Evolutionary conservation across 2,329 filamentous ascomycete genomes (phyloP), one percentile per base, ranked within the genome.

Genomic region (Cytospora piceae): DNA sequence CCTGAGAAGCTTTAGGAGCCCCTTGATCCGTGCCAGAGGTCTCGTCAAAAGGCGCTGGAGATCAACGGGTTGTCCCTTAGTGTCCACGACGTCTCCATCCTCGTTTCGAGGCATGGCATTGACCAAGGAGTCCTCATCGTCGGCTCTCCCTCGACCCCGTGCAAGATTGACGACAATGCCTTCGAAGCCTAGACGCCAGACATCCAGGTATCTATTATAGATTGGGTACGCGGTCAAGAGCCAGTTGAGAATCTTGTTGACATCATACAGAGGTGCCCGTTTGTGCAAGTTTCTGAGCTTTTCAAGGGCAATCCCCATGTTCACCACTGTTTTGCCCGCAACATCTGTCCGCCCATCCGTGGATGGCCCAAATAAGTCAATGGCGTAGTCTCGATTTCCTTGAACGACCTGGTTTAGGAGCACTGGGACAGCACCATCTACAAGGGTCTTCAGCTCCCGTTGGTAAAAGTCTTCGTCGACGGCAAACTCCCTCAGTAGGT

Each of bases 371-470:
- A 94, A 93, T 2, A 94, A 80, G 5, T 89, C 88, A 24, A 87
- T 85, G 3, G 87, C 85, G 57, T 87, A 82, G 17, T 85, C 84
- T 8, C 86, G 85, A 68, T 88, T 86, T 1, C 87, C 87, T 67
- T 91, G 90, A 15, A 97, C 84, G 11, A 96, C 91, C 70, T 93
- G 92, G 12, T 90, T 92, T 60, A 99, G 80, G 2, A 99, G 84
- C 2, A 98, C 94, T 0, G 95, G 95, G 64, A 99, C 92, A 27
- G 99, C 94, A 64, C 95, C 95, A 72, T 97, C 94, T 9, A 98
- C 94, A 37, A 99, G 79, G 0, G 95, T 97, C 74, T 93, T 93
- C 37, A 99, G 83, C 77, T 99, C 95, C 63, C 94, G 87, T 77
- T 90, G 90, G 74, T 98, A 99, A 70, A 95, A 90, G 54, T 86